Conservation (phyloP, 768 basidiomycete genomes). For the Imleria badia region DNA sequence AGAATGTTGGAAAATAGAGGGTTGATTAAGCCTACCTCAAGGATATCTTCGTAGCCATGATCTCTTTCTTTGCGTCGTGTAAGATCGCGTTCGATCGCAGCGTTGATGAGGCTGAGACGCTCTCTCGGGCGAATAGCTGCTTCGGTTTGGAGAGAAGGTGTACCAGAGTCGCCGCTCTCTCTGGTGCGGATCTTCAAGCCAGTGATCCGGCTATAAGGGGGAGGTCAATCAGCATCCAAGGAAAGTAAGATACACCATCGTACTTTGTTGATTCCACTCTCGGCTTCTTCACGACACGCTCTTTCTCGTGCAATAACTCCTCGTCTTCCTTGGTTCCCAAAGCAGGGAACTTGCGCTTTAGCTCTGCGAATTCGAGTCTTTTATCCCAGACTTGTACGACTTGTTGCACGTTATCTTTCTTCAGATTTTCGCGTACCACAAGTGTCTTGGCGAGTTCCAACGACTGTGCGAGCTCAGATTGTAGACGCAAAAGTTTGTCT, state of each 20-base stretch:
- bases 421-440: slow-evolving; percentile 69
- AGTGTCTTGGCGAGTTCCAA: slow-evolving; percentile 71
- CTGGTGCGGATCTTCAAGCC: slow-evolving; percentile 54
- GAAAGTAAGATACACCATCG: background rate
- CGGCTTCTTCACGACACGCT: slow-evolving; percentile 57
- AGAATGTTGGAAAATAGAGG: background rate
- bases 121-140: slow-evolving; percentile 62
- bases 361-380: slow-evolving; percentile 68
- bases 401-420: slow-evolving; percentile 61
- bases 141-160: slow-evolving; percentile 43
- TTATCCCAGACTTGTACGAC: slow-evolving; percentile 75
- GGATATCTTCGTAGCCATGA: slow-evolving; percentile 81
- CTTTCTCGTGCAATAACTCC: slow-evolving; percentile 72
- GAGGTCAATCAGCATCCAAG: background rate
- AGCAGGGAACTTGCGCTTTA: slow-evolving; percentile 72
- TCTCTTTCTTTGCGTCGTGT: slow-evolving; percentile 69
- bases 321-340: slow-evolving; percentile 68
- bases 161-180: slow-evolving; percentile 41
- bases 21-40: slow-evolving; percentile 57
- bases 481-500: slow-evolving; percentile 83
- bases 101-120: slow-evolving; percentile 52
- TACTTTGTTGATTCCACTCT: slow-evolving; percentile 35
- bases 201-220: slow-evolving; percentile 41
- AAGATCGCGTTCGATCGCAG: slow-evolving; percentile 61
- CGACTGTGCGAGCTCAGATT: slow-evolving; percentile 69